Base-by-base conservation (phyloP, 768 basidiomycete genomes). In the Rubroboletus pulcherrimus region DNA sequence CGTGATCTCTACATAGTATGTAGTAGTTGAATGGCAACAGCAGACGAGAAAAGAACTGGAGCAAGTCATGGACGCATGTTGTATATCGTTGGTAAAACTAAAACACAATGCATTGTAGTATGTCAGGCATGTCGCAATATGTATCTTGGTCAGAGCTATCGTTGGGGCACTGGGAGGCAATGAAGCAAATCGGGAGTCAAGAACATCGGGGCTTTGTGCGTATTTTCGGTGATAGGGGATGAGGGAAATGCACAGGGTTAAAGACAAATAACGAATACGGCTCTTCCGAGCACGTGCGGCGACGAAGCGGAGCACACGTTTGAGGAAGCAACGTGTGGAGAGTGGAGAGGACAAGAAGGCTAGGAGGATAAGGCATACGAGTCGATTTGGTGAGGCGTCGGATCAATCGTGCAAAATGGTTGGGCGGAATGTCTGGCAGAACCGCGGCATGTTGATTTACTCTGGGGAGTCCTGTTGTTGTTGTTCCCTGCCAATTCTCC, bases 401-500 rank as follows among this genome's bases (percentile, higher is more conserved):
- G 59, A 59, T 56, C 52, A 49, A 55, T 63, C 42, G 45, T 55
- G 60, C 55, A 57, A 59, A 53, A 37, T 17, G 40, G 29, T 26
- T 21, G 47, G n/a, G 51, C 19, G 44, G 37, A 48, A 53, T 54
- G 47, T 40, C 17, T 21, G 7, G 49, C 34, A 19, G 38, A 37
- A 42, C 5, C 26, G 49, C 6, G 21, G 50, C 3, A 15, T 41
- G 42, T 21, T 51, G 43, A 7, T 53, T 67, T 59, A 73, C 35
- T 72, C 70, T 67, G 87, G 85, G 57, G 84, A 79, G 72, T 89
- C 85, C 68, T 90, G 86, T 66, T 89, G 86, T 65, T 89, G 85
- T 59, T 86, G 82, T 71, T 93, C 91, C 61, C 87, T 80, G 53
- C 90, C 90, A 55, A 94, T 90, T 65, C 93, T 82, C 73, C 93